A percentile compares a stretch with the other conserved stretches of the same genome.
These are phyloP conservation scores for Wickerhamiella spandovensis DNA, from an alignment of 805 yeast species.

Conservation along the genomic window DNA sequence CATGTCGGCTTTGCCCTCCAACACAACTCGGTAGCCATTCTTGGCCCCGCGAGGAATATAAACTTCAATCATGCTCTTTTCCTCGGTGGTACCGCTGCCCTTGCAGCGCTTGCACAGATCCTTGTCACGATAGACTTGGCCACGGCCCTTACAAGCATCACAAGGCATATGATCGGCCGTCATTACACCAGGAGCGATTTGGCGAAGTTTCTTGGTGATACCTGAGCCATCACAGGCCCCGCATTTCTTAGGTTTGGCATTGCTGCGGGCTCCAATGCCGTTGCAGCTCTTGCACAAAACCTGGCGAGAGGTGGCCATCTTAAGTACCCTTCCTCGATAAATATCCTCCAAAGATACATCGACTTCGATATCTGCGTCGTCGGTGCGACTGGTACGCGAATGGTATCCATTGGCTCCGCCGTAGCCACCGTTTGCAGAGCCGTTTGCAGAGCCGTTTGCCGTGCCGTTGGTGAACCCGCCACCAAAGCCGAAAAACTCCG, in stretches of 20 bases:
- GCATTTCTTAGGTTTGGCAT: conserved; percentile 46
- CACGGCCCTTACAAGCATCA: conserved; percentile 56
- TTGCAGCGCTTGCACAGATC: conserved; percentile 68
- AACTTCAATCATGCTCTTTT: conserved; percentile 62
- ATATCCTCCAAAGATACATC: conserved; percentile 65
- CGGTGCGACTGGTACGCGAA: conserved; percentile 30
- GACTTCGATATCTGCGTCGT: conserved; percentile 54
- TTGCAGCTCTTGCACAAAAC: conserved; percentile 58
- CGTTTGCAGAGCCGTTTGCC: not conserved
- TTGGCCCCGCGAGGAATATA: conserved; percentile 60
- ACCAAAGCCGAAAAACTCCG: conserved; percentile 45
- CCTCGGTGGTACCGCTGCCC: conserved; percentile 49
- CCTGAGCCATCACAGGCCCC: conserved; percentile 65
- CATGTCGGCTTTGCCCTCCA: conserved; percentile 66
- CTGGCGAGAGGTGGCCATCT: conserved; percentile 58
- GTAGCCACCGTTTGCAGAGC: not conserved
- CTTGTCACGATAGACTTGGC: conserved; percentile 43
- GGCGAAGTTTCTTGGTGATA: conserved; percentile 38
- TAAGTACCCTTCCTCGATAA: conserved; percentile 76
- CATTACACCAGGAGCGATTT: conserved; percentile 66
- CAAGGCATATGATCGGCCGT: conserved; percentile 51
- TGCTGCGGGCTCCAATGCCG: conserved; percentile 61
- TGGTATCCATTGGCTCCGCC: conserved; percentile 10
- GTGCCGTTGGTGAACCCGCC: conserved; percentile 6
- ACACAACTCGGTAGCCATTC: conserved; percentile 44